Evolutionary conservation across 352 stramenopile species (phyloP).

Genomic region (Phytophthora parvispora): DNA sequence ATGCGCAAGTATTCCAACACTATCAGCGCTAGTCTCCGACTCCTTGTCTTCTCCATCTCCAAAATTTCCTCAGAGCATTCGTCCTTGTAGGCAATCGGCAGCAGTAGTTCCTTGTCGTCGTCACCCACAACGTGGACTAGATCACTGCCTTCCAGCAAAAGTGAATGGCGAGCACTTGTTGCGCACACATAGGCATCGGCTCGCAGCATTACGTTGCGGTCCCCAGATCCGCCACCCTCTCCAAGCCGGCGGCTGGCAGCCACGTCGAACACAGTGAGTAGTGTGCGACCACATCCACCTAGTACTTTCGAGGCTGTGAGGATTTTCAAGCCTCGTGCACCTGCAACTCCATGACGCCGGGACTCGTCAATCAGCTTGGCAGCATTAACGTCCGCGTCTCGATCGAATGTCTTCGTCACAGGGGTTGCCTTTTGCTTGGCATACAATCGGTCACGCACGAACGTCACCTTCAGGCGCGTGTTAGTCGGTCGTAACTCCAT

Average conservation of each 20-base stretch:
- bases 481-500: background rate
- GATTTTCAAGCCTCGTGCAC: slow-evolving; percentile 68
- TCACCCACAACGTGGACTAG: slow-evolving; percentile 58
- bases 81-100: background rate
- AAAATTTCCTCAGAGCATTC: background rate
- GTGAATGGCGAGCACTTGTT: slow-evolving; percentile 57
- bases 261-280: slow-evolving; percentile 73
- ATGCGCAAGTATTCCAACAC: slow-evolving; percentile 70
- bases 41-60: slow-evolving; percentile 11
- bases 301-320: slow-evolving; percentile 58
- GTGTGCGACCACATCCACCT: slow-evolving; percentile 42
- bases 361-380: slow-evolving; percentile 68
- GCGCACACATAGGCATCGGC: slow-evolving; percentile 71
- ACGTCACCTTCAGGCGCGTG: slow-evolving; percentile 39
- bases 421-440: slow-evolving; percentile 77
- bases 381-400: slow-evolving; percentile 48
- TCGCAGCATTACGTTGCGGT: slow-evolving; percentile 34
- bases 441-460: slow-evolving; percentile 70
- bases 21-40: slow-evolving; percentile 39
- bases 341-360: slow-evolving; percentile 24
- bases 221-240: too few species aligned
- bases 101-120: slow-evolving; percentile 30
- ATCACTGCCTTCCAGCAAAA: slow-evolving; percentile 53
- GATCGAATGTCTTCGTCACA: slow-evolving; percentile 39
- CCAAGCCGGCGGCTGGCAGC: slow-evolving; percentile 1